phyloP scores from a whole-genome alignment of 2,329 filamentous ascomycete genomes.

The Nothophoma quercina region DNA sequence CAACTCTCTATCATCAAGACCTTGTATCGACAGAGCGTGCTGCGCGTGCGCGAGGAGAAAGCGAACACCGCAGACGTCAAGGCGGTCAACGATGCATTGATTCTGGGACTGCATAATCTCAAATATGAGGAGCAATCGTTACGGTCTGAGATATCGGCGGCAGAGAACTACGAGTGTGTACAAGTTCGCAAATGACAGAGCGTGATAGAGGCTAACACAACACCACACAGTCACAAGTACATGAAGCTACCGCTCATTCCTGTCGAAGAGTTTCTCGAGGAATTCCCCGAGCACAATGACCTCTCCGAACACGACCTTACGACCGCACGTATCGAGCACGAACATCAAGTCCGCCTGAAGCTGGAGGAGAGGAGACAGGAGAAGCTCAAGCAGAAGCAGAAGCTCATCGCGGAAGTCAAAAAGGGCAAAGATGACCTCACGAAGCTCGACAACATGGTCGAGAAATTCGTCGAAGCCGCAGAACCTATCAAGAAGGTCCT shows the following conservation, averaged over 20 bases:
- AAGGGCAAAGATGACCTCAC: slow-evolving; percentile 92
- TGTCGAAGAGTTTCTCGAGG: slow-evolving; percentile 78
- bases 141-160: slow-evolving; percentile 86
- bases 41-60: slow-evolving; percentile 86
- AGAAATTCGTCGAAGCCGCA: slow-evolving; percentile 91
- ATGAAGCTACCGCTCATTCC: slow-evolving; percentile 84
- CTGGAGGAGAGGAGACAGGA: slow-evolving; percentile 82
- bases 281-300: slow-evolving; percentile 77
- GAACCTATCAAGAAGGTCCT: slow-evolving; percentile 89
- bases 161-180: slow-evolving; percentile 88
- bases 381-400: slow-evolving; percentile 69
- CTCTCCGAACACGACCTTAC: slow-evolving; percentile 82
- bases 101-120: slow-evolving; percentile 92
- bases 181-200: neutral
- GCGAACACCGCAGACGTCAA: slow-evolving; percentile 83
- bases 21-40: slow-evolving; percentile 80
- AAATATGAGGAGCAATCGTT: slow-evolving; percentile 96
- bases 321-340: slow-evolving; percentile 89
- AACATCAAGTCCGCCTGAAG: slow-evolving; percentile 81
- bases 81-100: slow-evolving; percentile 88
- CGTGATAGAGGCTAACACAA: slow-evolving; percentile 20
- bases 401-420: slow-evolving; percentile 79
- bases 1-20: slow-evolving; percentile 68
- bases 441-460: slow-evolving; percentile 88
- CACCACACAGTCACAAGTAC: slow-evolving; percentile 76